These are phyloP conservation scores for Limonium bicolor DNA, from an alignment of 148 eudicot species.

Conservation along the genomic window DNA sequence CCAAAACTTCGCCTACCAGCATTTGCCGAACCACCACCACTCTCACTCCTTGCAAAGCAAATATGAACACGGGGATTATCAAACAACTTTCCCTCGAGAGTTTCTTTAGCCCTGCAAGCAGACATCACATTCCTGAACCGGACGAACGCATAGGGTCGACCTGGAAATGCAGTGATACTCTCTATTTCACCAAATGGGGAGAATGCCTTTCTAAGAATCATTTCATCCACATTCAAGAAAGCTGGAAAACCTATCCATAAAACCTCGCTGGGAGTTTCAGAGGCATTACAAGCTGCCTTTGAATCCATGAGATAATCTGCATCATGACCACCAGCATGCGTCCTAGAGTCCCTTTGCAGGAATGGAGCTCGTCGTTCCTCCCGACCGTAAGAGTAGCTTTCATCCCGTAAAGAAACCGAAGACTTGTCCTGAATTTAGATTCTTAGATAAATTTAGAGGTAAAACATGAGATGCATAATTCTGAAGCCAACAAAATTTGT, in stretches of 20 bases:
- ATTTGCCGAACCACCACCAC: conserved; percentile 35
- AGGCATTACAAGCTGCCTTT: conserved; percentile 22
- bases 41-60: conserved; percentile 50
- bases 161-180: conserved; percentile 65
- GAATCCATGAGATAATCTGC: conserved; percentile 21
- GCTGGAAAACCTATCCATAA: conserved; percentile 80
- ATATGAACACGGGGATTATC: conserved; percentile 82
- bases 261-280: conserved; percentile 60
- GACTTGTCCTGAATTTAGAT: conserved; percentile 59
- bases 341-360: conserved; percentile 39
- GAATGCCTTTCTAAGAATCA: conserved; percentile 46
- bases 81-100: conserved; percentile 70
- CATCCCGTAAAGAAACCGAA: conserved; percentile 30
- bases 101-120: conserved; percentile 66
- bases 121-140: conserved; percentile 38
- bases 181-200: conserved; percentile 82
- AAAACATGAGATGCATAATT: conserved; percentile 1
- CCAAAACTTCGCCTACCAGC: conserved; percentile 23
- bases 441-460: conserved; percentile 7
- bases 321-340: conserved; percentile 32
- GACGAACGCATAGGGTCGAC: conserved; percentile 70
- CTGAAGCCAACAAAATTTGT: too few species aligned
- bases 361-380: conserved; percentile 36
- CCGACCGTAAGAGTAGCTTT: conserved; percentile 24
- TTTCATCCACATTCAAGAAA: conserved; percentile 54